These are phyloP conservation scores for Scytalidium lignicola DNA, from an alignment of 2,329 filamentous ascomycete genomes.

Conservation along the genomic window DNA sequence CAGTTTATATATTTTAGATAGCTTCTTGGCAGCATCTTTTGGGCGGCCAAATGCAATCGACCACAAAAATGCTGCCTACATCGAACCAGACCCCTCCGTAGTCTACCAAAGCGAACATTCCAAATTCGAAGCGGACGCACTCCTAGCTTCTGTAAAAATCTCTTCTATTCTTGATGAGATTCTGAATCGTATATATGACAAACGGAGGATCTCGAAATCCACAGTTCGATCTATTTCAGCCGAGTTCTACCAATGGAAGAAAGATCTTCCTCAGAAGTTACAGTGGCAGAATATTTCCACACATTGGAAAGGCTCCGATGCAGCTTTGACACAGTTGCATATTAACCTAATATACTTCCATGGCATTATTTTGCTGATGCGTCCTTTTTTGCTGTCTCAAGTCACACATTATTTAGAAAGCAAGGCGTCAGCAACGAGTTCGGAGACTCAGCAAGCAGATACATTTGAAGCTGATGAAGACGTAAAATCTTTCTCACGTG, in stretches of 20 bases:
- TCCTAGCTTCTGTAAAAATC: slow-evolving; percentile 4
- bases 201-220: slow-evolving; percentile 37
- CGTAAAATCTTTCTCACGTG: slow-evolving; percentile 18
- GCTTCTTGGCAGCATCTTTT: slow-evolving; percentile 56
- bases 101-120: neutral
- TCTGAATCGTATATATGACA: slow-evolving; percentile 28
- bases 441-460: neutral
- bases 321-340: slow-evolving; percentile 54
- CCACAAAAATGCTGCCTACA: neutral
- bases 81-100: neutral
- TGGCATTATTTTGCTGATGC: slow-evolving; percentile 55
- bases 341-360: slow-evolving; percentile 57
- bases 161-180: slow-evolving; percentile 10
- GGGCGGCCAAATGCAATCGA: slow-evolving; percentile 49
- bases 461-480: neutral
- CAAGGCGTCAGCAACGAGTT: neutral
- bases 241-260: slow-evolving; percentile 46
- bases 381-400: slow-evolving; percentile 51
- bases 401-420: slow-evolving; percentile 2
- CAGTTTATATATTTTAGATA: slow-evolving; percentile 59
- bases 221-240: slow-evolving; percentile 51
- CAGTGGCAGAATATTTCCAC: slow-evolving; percentile 43
- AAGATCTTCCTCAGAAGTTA: slow-evolving; percentile 39
- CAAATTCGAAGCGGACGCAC: neutral
- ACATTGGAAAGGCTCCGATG: slow-evolving; percentile 33